Conservation (phyloP, 2,329 filamentous ascomycete genomes). For the Cladosporium cucumerinum region DNA sequence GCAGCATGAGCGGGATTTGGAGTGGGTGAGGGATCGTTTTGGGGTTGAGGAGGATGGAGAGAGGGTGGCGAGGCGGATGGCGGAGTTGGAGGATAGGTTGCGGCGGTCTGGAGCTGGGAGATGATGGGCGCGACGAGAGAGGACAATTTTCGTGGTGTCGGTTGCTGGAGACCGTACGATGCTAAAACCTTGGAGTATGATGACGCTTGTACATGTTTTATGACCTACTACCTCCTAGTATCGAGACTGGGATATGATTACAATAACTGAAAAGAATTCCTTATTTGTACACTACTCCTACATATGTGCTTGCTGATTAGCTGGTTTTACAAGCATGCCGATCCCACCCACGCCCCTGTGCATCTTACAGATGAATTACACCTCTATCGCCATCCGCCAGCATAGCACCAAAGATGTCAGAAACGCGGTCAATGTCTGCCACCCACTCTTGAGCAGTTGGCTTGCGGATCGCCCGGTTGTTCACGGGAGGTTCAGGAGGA, state of each 20-base stretch:
- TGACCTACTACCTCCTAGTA: too few relatives aligned
- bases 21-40: conserved; percentile 23
- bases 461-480: not conserved
- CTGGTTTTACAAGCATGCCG: not conserved
- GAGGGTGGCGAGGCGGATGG: conserved; percentile 13
- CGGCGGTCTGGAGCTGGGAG: not conserved
- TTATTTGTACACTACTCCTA: not conserved
- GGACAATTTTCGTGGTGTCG: too few relatives aligned
- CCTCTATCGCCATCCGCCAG: conserved; percentile 3
- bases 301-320: not conserved
- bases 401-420: conserved; percentile 7
- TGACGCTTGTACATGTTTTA: too few relatives aligned
- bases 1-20: conserved; percentile 42
- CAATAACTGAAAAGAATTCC: not conserved
- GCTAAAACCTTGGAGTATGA: too few relatives aligned
- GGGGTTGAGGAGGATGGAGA: conserved; percentile 15
- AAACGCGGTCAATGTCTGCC: conserved; percentile 8
- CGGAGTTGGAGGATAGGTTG: conserved; percentile 7
- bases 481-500: not conserved
- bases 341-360: not conserved
- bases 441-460: conserved; percentile 4
- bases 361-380: not conserved
- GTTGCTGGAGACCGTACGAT: not conserved
- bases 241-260: not conserved
- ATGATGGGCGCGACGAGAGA: too few relatives aligned